phyloP scores from a whole-genome alignment of 2,329 filamentous ascomycete genomes.

The Mariannaea elegans region DNA sequence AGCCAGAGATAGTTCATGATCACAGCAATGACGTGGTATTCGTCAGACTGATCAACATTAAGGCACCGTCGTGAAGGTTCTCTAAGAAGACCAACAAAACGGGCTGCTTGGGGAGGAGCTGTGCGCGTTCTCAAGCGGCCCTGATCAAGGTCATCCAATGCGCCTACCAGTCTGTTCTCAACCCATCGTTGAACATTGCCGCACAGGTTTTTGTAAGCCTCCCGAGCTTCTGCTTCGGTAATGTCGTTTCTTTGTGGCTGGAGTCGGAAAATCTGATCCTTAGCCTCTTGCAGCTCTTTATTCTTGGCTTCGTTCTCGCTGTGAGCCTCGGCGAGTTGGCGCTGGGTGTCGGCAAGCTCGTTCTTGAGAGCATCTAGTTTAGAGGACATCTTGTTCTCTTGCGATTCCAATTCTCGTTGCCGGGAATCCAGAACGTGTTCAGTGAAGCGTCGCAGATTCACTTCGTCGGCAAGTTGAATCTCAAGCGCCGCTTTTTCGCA shows the following conservation, averaged over 20 bases:
- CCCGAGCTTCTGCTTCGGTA: slow-evolving; percentile 47
- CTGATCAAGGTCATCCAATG: slow-evolving; percentile 45
- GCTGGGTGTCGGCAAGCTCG: slow-evolving; percentile 42
- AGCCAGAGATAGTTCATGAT: slow-evolving; percentile 51
- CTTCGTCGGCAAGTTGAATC: slow-evolving; percentile 42
- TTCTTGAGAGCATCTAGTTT: slow-evolving; percentile 43
- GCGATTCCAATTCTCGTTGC: slow-evolving; percentile 46
- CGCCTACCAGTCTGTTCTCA: slow-evolving; percentile 43
- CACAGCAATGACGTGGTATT: slow-evolving; percentile 47
- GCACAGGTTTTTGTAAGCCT: slow-evolving; percentile 45
- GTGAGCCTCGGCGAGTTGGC: slow-evolving; percentile 44
- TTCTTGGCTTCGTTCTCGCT: slow-evolving; percentile 36
- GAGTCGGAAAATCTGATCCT: slow-evolving; percentile 45
- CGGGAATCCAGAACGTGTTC: slow-evolving; percentile 49
- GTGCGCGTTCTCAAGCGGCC: slow-evolving; percentile 38
- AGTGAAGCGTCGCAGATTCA: slow-evolving; percentile 46
- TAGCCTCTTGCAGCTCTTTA: slow-evolving; percentile 43
- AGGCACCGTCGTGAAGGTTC: slow-evolving; percentile 47
- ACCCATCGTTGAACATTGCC: slow-evolving; percentile 49
- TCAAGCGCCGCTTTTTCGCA: slow-evolving; percentile 33
- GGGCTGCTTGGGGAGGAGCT: slow-evolving; percentile 38
- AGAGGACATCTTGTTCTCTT: slow-evolving; percentile 40
- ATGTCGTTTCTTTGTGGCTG: slow-evolving; percentile 47
- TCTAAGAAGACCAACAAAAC: slow-evolving; percentile 46
- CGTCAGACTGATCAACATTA: slow-evolving; percentile 43